Evolutionary conservation across 2,329 filamentous ascomycete genomes (phyloP), one percentile per base, ranked within the genome.

Genomic region (Epichloe baconii): DNA sequence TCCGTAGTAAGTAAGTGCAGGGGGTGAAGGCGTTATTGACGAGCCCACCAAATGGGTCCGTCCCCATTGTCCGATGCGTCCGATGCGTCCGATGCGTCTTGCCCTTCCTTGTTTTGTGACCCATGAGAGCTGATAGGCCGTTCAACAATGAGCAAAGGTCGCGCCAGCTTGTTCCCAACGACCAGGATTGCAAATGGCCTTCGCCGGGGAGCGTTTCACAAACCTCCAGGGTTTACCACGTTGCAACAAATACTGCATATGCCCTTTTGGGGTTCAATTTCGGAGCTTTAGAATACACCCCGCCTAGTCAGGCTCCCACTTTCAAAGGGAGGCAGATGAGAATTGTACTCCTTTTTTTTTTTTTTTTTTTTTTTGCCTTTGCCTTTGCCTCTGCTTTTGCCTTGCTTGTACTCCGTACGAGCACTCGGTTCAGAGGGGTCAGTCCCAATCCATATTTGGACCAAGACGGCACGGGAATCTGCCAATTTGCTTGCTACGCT

Each of bases 181-280:
- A 44, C 23, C n/a, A n/a, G 35, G 23, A 12, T 42, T 23, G 37
- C 17, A 31, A 41, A 44, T 49, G 40, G 44, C 44, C n/a, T 36
- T 23, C 1, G 36, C 49, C 17, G 14, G 49, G 44, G 44, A n/a
- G 15, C 47, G 49, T 51, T 51, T 51, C 49, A 51, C 44, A 46
- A 50, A 17, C 11, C 31, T 38, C 48, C 11, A 41, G 49, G 49
- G 36, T 10, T 11, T 42, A 23, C 49, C 44, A 42, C 37, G 43
- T 37, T 47, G 21, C 37, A 47, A 21, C 42, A 38, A 31, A 2
- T 26, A 26, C n/a, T n/a, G n/a, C 23, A 31, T 31, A n/a, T 15
- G 26, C 12, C 23, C 15, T 15, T 42, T 23, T 8, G 41, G 43
- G 46, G 23, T 11, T 12, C n/a, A 38, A 31, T 31, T 44, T 35